Conservation (phyloP, 1,284 basidiomycete species). For the Ustilago hordei region DNA sequence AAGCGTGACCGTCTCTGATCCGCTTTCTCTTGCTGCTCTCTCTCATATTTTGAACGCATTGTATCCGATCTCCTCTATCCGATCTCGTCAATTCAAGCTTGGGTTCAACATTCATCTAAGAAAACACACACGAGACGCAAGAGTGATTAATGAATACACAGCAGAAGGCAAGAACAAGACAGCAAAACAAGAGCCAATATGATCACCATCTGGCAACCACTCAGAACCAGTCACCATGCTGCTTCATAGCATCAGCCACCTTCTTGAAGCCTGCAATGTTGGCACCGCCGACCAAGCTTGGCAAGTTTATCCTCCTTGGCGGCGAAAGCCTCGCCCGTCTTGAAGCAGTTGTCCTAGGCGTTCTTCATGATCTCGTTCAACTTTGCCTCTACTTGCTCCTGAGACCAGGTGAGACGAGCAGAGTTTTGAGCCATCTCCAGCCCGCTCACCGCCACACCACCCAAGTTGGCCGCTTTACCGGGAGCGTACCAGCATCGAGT, state of each 20-base stretch:
- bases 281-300: constrained; percentile 78
- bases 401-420: constrained; percentile 77
- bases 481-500: constrained; percentile 56
- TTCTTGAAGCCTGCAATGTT: constrained; percentile 79
- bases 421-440: constrained; percentile 81
- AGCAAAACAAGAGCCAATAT: no score
- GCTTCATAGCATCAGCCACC: constrained; percentile 61
- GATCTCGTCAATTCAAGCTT: not conserved
- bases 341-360: constrained; percentile 77
- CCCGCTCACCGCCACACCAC: constrained; percentile 74
- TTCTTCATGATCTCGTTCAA: constrained; percentile 82
- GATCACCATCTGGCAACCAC: no score
- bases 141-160: no score
- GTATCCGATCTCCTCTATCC: not conserved
- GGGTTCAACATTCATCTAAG: not conserved
- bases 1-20: constrained; percentile 63
- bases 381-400: constrained; percentile 78
- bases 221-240: constrained; percentile 62
- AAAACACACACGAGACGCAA: no score
- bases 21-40: not conserved
- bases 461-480: constrained; percentile 63
- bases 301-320: constrained; percentile 72
- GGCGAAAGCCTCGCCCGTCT: constrained; percentile 76
- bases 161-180: no score
- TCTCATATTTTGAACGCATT: not conserved